phyloP scores from a whole-genome alignment of 2,329 filamentous ascomycete species.

The Claviceps monticola region DNA sequence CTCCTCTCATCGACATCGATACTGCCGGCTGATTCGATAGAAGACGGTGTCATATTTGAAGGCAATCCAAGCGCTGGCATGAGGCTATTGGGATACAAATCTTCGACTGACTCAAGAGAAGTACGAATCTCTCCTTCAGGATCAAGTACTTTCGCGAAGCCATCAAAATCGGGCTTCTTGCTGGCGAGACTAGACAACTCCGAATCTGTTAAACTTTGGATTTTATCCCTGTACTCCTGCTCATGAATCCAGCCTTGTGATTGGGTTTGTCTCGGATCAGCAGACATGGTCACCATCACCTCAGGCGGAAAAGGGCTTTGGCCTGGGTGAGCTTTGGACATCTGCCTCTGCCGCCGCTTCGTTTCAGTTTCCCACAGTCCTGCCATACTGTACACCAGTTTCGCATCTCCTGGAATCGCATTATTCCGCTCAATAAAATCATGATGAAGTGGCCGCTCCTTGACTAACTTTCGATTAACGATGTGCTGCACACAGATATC shows the following conservation, averaged over 20 bases:
- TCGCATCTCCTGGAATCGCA: slow-evolving; percentile 53
- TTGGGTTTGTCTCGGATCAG: slow-evolving; percentile 57
- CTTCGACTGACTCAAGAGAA: slow-evolving; percentile 68
- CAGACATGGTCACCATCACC: slow-evolving; percentile 77
- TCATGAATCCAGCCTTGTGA: slow-evolving; percentile 89
- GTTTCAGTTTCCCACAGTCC: slow-evolving; percentile 87
- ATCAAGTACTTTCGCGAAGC: slow-evolving; percentile 43
- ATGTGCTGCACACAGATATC: slow-evolving; percentile 86
- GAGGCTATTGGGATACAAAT: slow-evolving; percentile 63
- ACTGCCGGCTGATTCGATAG: slow-evolving; percentile 27
- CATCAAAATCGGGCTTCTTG: slow-evolving; percentile 43
- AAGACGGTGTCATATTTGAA: slow-evolving; percentile 25
- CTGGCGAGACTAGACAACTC: slow-evolving; percentile 39
- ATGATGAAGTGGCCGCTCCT: slow-evolving; percentile 69
- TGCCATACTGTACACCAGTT: slow-evolving; percentile 87
- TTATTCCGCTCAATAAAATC: slow-evolving; percentile 64
- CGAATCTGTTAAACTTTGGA: slow-evolving; percentile 47
- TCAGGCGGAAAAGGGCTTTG: slow-evolving; percentile 72
- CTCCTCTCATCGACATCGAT: slow-evolving; percentile 53
- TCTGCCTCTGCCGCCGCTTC: slow-evolving; percentile 57
- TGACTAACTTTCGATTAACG: slow-evolving; percentile 62
- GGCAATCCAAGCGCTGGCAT: slow-evolving; percentile 30
- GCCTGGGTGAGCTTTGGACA: slow-evolving; percentile 48
- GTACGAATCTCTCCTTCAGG: slow-evolving; percentile 55
- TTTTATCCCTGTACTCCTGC: slow-evolving; percentile 58